Evolutionary conservation across 1,284 basidiomycete genomes (phyloP), one percentile per base, ranked within the genome.

Genomic region (Amylostereum areolatum): DNA sequence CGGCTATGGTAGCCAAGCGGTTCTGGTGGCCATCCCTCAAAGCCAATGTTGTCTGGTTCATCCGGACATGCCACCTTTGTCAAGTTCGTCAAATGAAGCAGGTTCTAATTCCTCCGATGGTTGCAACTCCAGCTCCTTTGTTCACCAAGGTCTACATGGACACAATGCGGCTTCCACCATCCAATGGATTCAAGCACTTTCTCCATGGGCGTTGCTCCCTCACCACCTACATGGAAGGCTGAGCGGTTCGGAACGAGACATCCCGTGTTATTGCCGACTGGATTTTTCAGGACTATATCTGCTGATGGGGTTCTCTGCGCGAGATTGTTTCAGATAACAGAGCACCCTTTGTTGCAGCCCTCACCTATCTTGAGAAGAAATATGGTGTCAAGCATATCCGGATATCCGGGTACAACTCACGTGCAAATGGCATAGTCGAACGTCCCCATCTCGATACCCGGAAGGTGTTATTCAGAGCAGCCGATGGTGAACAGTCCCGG

Each of bases 391-490:
- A 52, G 0, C 66, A 73, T 33, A 73, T 78, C 31, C 44, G 60
- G 0, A 74, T 78, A 7, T 71, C 67, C 0, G 61, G 61, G 0
- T 78, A 78, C 51, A 78, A 78, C 49, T 75, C 70, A 0, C 61
- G 60, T 3, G 67, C 66, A 0, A 76, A 76, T 45, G 66, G 73
- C 0, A 51, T 68, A 0, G 61, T 72, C 0, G 71, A 77, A 50
- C 49, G 62, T 0, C 50, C 57, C 4, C 73, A 76, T 46, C 66
- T 56, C 46, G 59, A 66, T 43, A 57, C 73, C 5, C 48, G 57
- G 6, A 46, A 74, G 53, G 58, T 65, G 1, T 39, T 75, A 1
- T 54, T 69, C 31, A 75, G 74, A 50, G 63, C 5, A 47, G 56
- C 52, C 5, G 60, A 63, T 1, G 68, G 67, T 0, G 60, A 71